Evolutionary conservation across 805 yeast genomes (phyloP).

Genomic region (Teunomyces lycoperdinae): DNA sequence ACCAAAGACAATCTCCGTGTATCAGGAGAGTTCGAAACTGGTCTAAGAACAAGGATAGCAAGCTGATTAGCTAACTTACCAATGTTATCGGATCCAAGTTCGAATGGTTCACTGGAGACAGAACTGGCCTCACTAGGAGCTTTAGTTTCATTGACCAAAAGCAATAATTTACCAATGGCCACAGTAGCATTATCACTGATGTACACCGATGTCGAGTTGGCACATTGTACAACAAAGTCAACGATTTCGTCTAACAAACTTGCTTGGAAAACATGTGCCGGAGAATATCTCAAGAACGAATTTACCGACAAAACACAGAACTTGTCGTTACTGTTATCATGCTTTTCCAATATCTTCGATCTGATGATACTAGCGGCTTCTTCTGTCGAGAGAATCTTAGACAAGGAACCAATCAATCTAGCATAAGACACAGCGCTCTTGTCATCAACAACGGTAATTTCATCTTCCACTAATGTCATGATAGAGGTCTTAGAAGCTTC

Average conservation of each 20-base stretch:
- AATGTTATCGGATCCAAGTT: slow-evolving; percentile 41
- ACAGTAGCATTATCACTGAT: slow-evolving; percentile 72
- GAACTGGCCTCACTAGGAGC: slow-evolving; percentile 20
- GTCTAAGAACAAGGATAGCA: slow-evolving; percentile 47
- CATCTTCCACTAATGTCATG: slow-evolving; percentile 71
- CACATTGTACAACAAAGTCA: slow-evolving; percentile 45
- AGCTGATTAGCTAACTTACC: slow-evolving; percentile 48
- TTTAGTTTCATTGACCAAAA: slow-evolving; percentile 44
- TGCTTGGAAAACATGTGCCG: slow-evolving; percentile 55
- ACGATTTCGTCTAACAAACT: slow-evolving; percentile 51
- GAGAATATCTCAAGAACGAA: slow-evolving; percentile 76
- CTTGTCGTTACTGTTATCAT: slow-evolving; percentile 38
- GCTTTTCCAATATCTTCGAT: slow-evolving; percentile 53
- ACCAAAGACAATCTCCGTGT: slow-evolving; percentile 78
- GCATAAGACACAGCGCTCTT: slow-evolving; percentile 75
- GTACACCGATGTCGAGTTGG: slow-evolving; percentile 43
- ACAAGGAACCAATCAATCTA: slow-evolving; percentile 70
- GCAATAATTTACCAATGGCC: slow-evolving; percentile 78
- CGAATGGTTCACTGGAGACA: slow-evolving; percentile 22
- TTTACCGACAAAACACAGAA: slow-evolving; percentile 73
- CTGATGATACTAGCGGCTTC: slow-evolving; percentile 62
- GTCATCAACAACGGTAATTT: slow-evolving; percentile 51
- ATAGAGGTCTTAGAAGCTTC: slow-evolving; percentile 69
- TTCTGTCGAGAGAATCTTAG: slow-evolving; percentile 60
- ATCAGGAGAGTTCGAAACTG: slow-evolving; percentile 64